Base-by-base conservation (phyloP, 345 rosid genomes). In the Salix brachista region DNA sequence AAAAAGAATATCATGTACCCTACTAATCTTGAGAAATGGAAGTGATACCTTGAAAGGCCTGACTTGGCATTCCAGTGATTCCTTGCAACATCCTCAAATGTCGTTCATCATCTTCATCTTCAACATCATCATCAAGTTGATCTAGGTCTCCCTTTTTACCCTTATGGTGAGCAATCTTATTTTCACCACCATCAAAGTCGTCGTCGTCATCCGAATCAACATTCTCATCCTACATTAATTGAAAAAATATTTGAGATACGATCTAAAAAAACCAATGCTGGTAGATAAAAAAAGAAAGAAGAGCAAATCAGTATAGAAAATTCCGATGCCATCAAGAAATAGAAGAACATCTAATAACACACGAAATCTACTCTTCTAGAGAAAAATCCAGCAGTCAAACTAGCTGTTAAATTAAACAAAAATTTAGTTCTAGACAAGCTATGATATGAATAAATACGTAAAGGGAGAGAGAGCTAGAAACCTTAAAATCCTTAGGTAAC, bases 21-120 rank as follows among this genome's bases (percentile, higher is more conserved):
- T 21, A 12, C 34, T 30, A 65, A 21, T 19, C 34, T 34, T 21
- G 17, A 44, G 28, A 42, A 50, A 5, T 13, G 39, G 25, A 23
- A 16, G 19, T 4, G 10, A 25, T 86, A 94, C 99, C 96, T 81
- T 87, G 83, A 83, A 92, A 91, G 42, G 90, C 97, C 73, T 88
- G 94, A 65, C 83, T 84, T 8, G 94, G 94, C 91, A 94, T 83
- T 83, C 97, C 97, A 64, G 97, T 94, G 79, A 95, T 83, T 75
- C 81, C 85, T 78, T 91, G 85, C 87, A 95, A 85, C 99, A 95
- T 90, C 75, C 94, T 89, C 77, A 80, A 61, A 77, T 92, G 97
- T 76, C 88, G 87, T 83, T 70, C 90, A 34, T 83, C 78, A 69
- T 78, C 90, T 74, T 80, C 90, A 9, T 37, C 87, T 17, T 80